These are phyloP conservation scores for Phytophthora rubi DNA, from an alignment of 352 stramenopile species.

Conservation along the genomic window DNA sequence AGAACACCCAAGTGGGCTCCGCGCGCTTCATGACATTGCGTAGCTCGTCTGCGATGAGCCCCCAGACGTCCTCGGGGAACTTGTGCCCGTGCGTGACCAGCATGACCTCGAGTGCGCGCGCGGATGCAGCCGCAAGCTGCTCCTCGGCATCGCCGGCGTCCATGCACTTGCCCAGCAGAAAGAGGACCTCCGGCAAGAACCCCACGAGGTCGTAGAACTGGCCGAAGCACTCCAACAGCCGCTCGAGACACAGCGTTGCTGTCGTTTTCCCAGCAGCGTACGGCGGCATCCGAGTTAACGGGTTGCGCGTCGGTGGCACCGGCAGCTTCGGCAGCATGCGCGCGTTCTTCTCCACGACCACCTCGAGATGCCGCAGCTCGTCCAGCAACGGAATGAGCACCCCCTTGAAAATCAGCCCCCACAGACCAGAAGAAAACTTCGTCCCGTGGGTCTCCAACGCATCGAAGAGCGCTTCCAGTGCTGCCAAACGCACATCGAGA, in stretches of 20 bases:
- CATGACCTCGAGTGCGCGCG: constrained; percentile 66
- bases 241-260: constrained; percentile 70
- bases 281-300: constrained; percentile 36
- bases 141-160: constrained; percentile 73
- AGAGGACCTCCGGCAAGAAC: constrained; percentile 80
- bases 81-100: constrained; percentile 80
- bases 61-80: constrained; percentile 83
- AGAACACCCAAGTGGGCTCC: constrained; percentile 82
- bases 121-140: constrained; percentile 68
- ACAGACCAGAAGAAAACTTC: constrained; percentile 82
- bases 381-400: constrained; percentile 88
- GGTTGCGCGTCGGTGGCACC: constrained; percentile 17
- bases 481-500: constrained; percentile 84
- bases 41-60: constrained; percentile 82
- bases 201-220: constrained; percentile 84
- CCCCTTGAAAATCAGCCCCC: constrained; percentile 85
- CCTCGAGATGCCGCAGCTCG: constrained; percentile 72
- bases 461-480: constrained; percentile 78
- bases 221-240: constrained; percentile 73
- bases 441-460: constrained; percentile 68
- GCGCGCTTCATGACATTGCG: constrained; percentile 75
- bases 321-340: constrained; percentile 53
- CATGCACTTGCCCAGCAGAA: constrained; percentile 81
- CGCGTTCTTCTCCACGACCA: constrained; percentile 57
- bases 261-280: constrained; percentile 58